Conservation (phyloP, 768 basidiomycete species). For the Termitomyces sp. region DNA sequence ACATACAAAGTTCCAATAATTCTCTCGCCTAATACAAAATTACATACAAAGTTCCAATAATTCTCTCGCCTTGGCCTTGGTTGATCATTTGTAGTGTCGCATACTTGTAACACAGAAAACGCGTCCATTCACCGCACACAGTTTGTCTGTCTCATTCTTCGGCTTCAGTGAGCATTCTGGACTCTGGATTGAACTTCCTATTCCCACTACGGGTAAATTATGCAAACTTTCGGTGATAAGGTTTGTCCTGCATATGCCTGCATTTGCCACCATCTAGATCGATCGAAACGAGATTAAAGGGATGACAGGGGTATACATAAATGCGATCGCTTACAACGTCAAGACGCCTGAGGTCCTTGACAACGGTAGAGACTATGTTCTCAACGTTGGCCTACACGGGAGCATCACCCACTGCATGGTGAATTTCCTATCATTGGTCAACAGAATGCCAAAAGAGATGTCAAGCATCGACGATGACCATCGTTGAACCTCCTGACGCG, state of each 20-base stretch:
- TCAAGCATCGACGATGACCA: too few relatives aligned
- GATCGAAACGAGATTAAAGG: neutral
- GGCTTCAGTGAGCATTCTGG: constrained; percentile 21
- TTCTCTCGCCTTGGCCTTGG: constrained; percentile 40
- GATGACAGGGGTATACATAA: neutral
- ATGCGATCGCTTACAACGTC: neutral
- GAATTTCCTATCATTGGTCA: neutral
- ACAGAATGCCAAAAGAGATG: too few relatives aligned
- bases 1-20: constrained; percentile 32
- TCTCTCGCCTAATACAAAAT: constrained; percentile 40
- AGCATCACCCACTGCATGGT: neutral
- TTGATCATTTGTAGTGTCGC: constrained; percentile 40
- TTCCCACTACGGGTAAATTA: neutral
- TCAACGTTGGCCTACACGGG: neutral
- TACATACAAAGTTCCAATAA: constrained; percentile 42
- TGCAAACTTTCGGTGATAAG: neutral
- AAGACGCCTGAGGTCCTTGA: neutral
- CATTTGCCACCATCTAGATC: neutral
- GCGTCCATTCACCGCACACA: constrained; percentile 30
- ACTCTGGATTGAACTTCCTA: neutral
- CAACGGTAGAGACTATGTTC: neutral
- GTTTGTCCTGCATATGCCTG: neutral
- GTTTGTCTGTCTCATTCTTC: constrained; percentile 29
- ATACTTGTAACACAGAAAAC: constrained; percentile 39
- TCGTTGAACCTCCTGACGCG: too few relatives aligned